These are phyloP conservation scores for Selaginella moellendorffii DNA, from an alignment of 75 land plant species.

Conservation along the genomic window DNA sequence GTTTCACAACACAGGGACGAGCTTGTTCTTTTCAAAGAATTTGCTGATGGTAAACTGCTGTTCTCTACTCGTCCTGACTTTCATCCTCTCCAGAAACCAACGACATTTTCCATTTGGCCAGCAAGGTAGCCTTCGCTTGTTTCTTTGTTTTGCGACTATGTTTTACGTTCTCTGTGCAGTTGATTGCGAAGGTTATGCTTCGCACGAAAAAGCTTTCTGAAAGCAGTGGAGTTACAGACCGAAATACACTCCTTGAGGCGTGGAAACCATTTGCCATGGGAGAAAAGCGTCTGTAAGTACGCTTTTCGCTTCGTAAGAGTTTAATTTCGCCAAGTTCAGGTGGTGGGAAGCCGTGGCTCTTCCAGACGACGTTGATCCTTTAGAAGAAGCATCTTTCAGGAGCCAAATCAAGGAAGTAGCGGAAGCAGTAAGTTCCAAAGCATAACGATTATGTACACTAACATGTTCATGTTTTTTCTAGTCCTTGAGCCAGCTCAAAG, in stretches of 20 bases:
- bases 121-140: too few species aligned
- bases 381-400: slow-evolving; percentile 50
- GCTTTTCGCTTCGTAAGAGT: not conserved
- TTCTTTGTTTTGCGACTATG: too few species aligned
- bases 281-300: slow-evolving; percentile 50
- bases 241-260: slow-evolving; percentile 20
- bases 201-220: not conserved
- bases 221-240: not conserved
- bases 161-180: too few species aligned
- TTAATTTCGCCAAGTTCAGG: slow-evolving; percentile 27
- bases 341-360: slow-evolving; percentile 96
- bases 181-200: not conserved
- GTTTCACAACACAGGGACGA: slow-evolving; percentile 29
- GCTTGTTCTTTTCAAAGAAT: slow-evolving; percentile 47
- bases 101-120: slow-evolving; percentile 84
- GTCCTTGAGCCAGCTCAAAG: slow-evolving; percentile 80
- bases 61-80: not conserved
- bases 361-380: slow-evolving; percentile 64
- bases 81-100: slow-evolving; percentile 53
- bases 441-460: not conserved
- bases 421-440: slow-evolving; percentile 32
- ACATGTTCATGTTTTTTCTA: slow-evolving; percentile 16
- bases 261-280: slow-evolving; percentile 96
- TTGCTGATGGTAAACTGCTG: slow-evolving; percentile 50
- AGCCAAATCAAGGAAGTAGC: slow-evolving; percentile 80